phyloP scores from a whole-genome alignment of 192 early-diverging fungal genomes.

The Dimargaris cristalligena region DNA sequence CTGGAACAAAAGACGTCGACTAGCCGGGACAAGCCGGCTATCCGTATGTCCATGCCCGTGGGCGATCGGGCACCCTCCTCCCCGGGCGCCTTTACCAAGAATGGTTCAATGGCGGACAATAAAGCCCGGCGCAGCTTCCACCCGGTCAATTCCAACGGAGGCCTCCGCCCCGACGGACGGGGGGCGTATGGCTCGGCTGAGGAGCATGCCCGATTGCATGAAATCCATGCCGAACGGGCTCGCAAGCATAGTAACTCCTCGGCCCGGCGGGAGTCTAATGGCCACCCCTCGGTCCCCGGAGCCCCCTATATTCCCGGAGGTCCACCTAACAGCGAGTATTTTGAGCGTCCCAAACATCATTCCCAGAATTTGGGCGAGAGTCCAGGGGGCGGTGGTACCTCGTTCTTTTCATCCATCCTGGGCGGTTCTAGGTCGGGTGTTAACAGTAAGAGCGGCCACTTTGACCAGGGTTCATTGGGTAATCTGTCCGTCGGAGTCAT shows the following conservation, averaged over 20 bases:
- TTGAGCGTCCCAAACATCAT: conserved; percentile 8
- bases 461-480: conserved; percentile 5
- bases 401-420: background rate
- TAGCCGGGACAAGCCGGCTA: background rate
- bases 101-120: conserved; percentile 9
- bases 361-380: conserved; percentile 7
- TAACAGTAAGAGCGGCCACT: conserved; percentile 9
- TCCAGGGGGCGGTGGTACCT: background rate
- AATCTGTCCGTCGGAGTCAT: conserved; percentile 9
- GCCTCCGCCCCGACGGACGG: conserved; percentile 9
- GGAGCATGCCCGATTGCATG: conserved; percentile 1
- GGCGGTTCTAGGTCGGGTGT: background rate
- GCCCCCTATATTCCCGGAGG: background rate
- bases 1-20: background rate
- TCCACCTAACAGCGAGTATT: conserved; percentile 4
- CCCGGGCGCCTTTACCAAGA: background rate
- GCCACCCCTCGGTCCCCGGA: background rate
- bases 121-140: conserved; percentile 13
- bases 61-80: background rate
- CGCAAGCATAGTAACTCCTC: conserved; percentile 6
- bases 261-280: conserved; percentile 6
- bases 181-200: conserved; percentile 4
- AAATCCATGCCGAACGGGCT: background rate
- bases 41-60: conserved; percentile 4
- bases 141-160: background rate